Evolutionary conservation across 2,329 filamentous ascomycete species (phyloP).

Genomic region (Hypoxylon sp.): DNA sequence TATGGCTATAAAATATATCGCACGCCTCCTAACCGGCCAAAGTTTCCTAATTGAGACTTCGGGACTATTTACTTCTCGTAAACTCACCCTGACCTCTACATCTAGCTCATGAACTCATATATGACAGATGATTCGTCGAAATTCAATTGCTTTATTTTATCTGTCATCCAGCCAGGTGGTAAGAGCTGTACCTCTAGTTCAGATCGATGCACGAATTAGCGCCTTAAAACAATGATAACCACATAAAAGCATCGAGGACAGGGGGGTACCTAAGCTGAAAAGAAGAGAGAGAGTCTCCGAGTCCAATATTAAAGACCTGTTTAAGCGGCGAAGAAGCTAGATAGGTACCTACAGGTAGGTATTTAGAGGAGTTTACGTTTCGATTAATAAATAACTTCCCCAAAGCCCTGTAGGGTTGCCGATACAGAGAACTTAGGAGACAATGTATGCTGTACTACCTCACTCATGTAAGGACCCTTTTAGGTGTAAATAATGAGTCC

Average conservation of each 20-base stretch:
- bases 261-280: not conserved
- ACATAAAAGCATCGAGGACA: constrained; percentile 6
- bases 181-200: not conserved
- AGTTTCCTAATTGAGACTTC: not conserved
- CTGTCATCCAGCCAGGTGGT: not conserved
- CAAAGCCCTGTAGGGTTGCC: not conserved
- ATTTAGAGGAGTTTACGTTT: not conserved
- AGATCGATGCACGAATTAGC: not conserved
- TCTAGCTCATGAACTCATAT: not conserved
- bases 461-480: constrained; percentile 6
- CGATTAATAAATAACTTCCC: not conserved
- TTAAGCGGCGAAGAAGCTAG: no score
- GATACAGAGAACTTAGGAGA: not conserved
- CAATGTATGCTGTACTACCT: constrained; percentile 1
- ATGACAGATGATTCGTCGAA: not conserved
- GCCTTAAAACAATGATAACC: not conserved
- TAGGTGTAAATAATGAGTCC: no score
- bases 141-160: not conserved
- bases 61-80: not conserved
- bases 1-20: not conserved
- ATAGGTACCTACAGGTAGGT: no score
- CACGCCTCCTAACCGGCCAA: not conserved
- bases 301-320: not conserved
- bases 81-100: not conserved
- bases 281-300: constrained; percentile 2